A percentile compares a stretch with the other conserved stretches of the same genome.
Conservation (phyloP, 129 eudicot genomes). For the Oenanthe sinensis region DNA sequence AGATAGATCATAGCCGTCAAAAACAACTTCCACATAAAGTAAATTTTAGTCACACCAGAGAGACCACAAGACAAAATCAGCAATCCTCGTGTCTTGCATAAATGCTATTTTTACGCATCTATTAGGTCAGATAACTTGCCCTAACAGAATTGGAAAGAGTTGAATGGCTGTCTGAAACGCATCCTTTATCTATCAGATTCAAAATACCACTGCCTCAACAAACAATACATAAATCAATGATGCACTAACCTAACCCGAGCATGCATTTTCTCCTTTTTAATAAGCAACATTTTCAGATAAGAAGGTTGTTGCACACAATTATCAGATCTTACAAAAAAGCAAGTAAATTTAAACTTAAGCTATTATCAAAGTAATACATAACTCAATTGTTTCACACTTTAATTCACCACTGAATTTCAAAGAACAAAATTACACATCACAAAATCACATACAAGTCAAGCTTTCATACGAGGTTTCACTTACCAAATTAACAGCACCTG, state of each 20-base stretch:
- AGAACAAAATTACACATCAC: neutral
- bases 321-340: neutral
- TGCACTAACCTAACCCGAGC: neutral
- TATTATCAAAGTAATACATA: neutral
- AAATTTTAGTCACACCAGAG: neutral
- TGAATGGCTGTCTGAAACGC: neutral
- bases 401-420: neutral
- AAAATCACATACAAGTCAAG: neutral
- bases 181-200: neutral
- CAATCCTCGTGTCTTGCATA: neutral
- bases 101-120: neutral
- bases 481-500: conserved; percentile 47
- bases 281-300: neutral
- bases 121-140: neutral
- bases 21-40: neutral
- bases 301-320: neutral
- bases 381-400: neutral
- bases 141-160: neutral
- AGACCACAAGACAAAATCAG: neutral
- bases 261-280: neutral
- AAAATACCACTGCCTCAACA: neutral
- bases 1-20: neutral
- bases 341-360: neutral
- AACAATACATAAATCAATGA: neutral
- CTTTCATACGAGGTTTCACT: conserved; percentile 3